A percentile compares a stretch with the other conserved stretches of the same genome.
phyloP scores from a whole-genome alignment of 2,329 filamentous ascomycete genomes.

The Trichoderma polysporum region DNA sequence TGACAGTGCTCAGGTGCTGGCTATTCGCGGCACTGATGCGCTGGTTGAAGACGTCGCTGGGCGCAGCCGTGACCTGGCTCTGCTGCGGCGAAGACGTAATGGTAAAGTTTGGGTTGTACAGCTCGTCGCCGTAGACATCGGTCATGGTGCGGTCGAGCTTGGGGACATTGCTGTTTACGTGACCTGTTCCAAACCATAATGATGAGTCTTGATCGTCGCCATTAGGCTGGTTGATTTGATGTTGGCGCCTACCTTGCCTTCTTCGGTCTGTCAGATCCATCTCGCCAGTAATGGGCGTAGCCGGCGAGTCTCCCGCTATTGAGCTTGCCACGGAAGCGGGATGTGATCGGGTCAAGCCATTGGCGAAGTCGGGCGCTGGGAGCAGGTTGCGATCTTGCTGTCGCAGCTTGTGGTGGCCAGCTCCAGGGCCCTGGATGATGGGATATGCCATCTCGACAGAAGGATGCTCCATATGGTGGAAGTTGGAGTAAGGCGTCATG shows the following conservation, averaged over 20 bases:
- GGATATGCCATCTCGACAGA: conserved; percentile 43
- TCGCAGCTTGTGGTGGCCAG: conserved; percentile 35
- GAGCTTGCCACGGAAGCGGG: conserved; percentile 59
- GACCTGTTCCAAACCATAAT: conserved; percentile 46
- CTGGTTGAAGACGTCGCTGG: conserved; percentile 66
- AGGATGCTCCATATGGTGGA: conserved; percentile 39
- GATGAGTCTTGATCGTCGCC: conserved; percentile 38
- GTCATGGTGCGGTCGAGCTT: conserved; percentile 86
- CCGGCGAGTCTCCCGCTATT: conserved; percentile 58
- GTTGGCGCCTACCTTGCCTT: conserved; percentile 52
- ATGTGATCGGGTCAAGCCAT: conserved; percentile 45
- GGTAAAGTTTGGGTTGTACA: conserved; percentile 71
- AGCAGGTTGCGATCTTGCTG: conserved; percentile 45
- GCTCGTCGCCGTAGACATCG: conserved; percentile 79
- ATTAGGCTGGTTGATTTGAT: neutral
- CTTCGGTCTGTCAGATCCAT: conserved; percentile 49
- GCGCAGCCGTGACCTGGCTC: conserved; percentile 48
- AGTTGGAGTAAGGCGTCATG: conserved; percentile 45
- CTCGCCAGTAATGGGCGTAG: conserved; percentile 54
- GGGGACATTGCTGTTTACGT: conserved; percentile 52
- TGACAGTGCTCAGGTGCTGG: conserved; percentile 61
- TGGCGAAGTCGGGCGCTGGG: conserved; percentile 47
- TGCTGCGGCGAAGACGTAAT: conserved; percentile 55
- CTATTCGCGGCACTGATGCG: conserved; percentile 77
- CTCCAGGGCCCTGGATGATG: conserved; percentile 37